phyloP scores from a whole-genome alignment of 257 asterid species.

The Penstemon barbatus region DNA sequence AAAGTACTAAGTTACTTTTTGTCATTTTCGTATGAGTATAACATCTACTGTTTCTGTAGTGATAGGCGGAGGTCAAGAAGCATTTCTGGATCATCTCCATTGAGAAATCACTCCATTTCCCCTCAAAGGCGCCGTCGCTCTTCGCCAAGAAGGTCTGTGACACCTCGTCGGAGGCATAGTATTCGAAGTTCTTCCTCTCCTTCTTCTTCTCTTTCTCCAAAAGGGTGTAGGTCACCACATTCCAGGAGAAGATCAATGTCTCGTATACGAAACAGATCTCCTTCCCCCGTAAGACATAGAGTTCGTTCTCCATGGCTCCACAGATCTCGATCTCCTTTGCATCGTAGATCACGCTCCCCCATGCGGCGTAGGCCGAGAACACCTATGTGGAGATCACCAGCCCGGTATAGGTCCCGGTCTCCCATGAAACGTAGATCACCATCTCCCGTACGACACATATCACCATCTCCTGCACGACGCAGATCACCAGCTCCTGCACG shows the following conservation, averaged over 20 bases:
- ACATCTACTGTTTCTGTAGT: slow-evolving; percentile 33
- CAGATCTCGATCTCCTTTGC: slow-evolving; percentile 56
- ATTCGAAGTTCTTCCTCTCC: slow-evolving; percentile 55
- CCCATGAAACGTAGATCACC: slow-evolving; percentile 42
- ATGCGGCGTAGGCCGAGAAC: slow-evolving; percentile 38
- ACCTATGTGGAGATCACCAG: slow-evolving; percentile 44
- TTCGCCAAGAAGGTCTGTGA: slow-evolving; percentile 52
- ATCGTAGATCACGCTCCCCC: slow-evolving; percentile 45
- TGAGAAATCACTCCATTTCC: slow-evolving; percentile 61
- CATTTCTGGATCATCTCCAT: slow-evolving; percentile 49
- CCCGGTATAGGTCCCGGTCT: slow-evolving; percentile 34
- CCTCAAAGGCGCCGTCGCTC: slow-evolving; percentile 50
- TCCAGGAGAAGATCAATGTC: slow-evolving; percentile 49
- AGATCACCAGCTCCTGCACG: slow-evolving; percentile 32
- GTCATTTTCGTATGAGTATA: background rate
- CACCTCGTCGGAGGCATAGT: slow-evolving; percentile 59
- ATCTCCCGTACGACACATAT: slow-evolving; percentile 33
- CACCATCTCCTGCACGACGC: slow-evolving; percentile 49
- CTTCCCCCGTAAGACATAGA: slow-evolving; percentile 57
- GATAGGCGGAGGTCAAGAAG: slow-evolving; percentile 66
- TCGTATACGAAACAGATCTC: slow-evolving; percentile 53
- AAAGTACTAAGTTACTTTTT: slow-evolving; percentile 10
- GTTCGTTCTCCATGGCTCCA: slow-evolving; percentile 52
- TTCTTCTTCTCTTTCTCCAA: slow-evolving; percentile 63
- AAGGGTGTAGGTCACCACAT: slow-evolving; percentile 53